Base-by-base conservation (phyloP, 2,329 filamentous ascomycete species). In the Falciphora oryzae region DNA sequence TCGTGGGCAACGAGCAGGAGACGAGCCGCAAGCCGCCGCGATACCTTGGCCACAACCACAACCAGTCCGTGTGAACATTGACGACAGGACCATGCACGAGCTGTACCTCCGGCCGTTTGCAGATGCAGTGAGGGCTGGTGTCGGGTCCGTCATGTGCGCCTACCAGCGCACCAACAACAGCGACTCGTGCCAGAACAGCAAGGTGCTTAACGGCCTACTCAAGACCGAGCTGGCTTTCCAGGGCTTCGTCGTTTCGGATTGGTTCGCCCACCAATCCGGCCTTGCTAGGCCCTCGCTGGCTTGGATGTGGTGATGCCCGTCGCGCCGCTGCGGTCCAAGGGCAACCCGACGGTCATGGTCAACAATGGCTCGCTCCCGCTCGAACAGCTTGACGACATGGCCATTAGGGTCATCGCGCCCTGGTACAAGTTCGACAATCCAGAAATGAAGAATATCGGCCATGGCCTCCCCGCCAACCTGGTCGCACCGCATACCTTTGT, bases 141-240 rank as follows among this genome's bases (percentile, higher is more conserved):
- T 83, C 0, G 79, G 75, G 1, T 80, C 77, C 56, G 77, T 85
- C 64, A 85, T 85, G 83, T 85, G 83, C 75, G 86, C 85, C 0
- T 92, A 91, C 75, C 85, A 91, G 71, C 85, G 88, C 64, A 75
- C 90, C 70, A 93, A 93, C 75, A 89, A 88, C 74, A 88, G 84
- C 27, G 90, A 90, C 69, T 85, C 80, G 4, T 93, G 89, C 73
- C 81, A 89, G 70, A 92, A 92, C 75, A 86, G 84, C 66, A 85
- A 88, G 66, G 77, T 85, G 0, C 77, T 89, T 59, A 92, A 92
- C 70, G 84, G 86, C 3, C 76, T 92, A 0, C 76, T 92, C 61
- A 92, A 86, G 71, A 80, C 78, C 2, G 84, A 86, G 67, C 77
- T 87, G 1, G 84, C 83, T 3, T 87, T 86, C 67, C 80, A 83